Evolutionary conservation across 208 protist genomes (phyloP).

Genomic region (Polymyxa betae): DNA sequence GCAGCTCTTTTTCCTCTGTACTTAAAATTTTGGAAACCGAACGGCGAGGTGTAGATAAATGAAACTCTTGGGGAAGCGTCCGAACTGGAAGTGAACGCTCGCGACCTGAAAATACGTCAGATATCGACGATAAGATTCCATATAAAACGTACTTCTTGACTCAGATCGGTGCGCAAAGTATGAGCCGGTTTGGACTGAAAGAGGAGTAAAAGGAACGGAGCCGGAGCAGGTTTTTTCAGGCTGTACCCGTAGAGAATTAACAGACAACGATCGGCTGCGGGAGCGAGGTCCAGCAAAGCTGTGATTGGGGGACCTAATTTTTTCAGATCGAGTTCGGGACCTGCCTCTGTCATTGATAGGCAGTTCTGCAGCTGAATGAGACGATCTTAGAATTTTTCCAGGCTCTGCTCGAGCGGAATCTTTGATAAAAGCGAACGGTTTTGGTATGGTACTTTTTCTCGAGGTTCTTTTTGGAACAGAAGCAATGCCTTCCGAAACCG

Average conservation of each 20-base stretch:
- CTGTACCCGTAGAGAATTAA: not conserved
- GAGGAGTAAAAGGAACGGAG: not conserved
- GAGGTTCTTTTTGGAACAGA: not conserved
- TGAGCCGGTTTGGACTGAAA: not conserved
- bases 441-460: not conserved
- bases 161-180: conserved; percentile 25
- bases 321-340: not conserved
- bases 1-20: conserved; percentile 4
- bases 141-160: not conserved
- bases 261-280: not conserved
- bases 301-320: not conserved
- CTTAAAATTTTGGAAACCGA: not conserved
- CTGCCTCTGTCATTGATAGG: not conserved
- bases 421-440: not conserved
- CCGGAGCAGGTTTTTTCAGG: not conserved
- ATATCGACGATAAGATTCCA: not conserved
- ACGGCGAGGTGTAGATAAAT: not conserved
- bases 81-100: not conserved
- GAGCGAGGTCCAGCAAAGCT: not conserved
- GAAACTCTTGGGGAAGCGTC: conserved; percentile 11
- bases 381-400: not conserved
- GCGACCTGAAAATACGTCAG: not conserved
- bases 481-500: not conserved
- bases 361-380: not conserved
- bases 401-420: not conserved